A percentile compares a stretch with the other conserved stretches of the same genome.
Conservation (phyloP, 177 flowering plant species). For the Tripterygium wilfordii region DNA sequence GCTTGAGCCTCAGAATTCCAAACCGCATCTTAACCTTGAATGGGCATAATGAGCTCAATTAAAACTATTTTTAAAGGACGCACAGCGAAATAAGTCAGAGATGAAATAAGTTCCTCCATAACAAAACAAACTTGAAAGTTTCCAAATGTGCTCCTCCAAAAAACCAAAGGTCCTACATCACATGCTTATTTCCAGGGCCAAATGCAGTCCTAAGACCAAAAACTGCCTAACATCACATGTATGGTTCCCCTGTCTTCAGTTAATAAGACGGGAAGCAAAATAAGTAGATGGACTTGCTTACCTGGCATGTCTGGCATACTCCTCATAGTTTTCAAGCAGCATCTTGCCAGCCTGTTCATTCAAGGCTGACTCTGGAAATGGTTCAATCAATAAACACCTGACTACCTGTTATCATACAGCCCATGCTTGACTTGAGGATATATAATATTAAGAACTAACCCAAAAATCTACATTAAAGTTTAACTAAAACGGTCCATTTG, state of each 20-base stretch:
- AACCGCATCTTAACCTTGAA: too few species aligned
- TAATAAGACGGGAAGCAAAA: not conserved
- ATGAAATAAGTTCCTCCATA: too few species aligned
- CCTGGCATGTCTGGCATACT: constrained; percentile 96
- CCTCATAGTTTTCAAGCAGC: constrained; percentile 95
- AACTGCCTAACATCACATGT: too few species aligned
- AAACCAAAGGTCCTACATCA: too few species aligned
- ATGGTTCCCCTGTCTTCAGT: not conserved
- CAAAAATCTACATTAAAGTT: not conserved
- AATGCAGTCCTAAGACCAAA: too few species aligned
- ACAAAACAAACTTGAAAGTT: too few species aligned
- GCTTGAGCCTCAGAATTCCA: too few species aligned
- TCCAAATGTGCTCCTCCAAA: too few species aligned
- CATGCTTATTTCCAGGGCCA: too few species aligned
- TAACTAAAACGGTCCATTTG: not conserved
- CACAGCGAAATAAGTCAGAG: too few species aligned
- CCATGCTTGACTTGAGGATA: not conserved
- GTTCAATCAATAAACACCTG: constrained; percentile 89
- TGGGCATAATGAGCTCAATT: too few species aligned
- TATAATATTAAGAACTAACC: not conserved
- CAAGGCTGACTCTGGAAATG: constrained; percentile 97
- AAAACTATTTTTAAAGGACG: too few species aligned
- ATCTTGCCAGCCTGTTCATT: constrained; percentile 98
- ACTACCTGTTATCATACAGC: constrained; percentile 59
- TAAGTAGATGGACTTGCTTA: constrained; percentile 15